Evolutionary conservation across 2,329 filamentous ascomycete species (phyloP), one percentile per base, ranked within the genome.

Genomic region (Botryosphaeria dothidea): DNA sequence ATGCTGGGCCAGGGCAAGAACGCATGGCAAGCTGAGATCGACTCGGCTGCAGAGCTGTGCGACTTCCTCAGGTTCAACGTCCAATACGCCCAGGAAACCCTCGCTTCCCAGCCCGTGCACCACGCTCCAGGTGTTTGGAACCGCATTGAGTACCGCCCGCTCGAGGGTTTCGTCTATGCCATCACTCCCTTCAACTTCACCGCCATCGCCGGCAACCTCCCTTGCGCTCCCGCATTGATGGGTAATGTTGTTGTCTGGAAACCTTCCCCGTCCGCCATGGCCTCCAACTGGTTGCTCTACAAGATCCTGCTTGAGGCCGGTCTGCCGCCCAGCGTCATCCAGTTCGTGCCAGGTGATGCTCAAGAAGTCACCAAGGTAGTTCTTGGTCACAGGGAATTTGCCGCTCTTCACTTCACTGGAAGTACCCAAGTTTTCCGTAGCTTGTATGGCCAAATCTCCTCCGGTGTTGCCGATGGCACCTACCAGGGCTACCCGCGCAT

Each of bases 1-100:
- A 97, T 98, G 88, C 84, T 97, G 34, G 95, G 94, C 67, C 94
- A 99, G 81, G 94, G 95, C 73, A 98, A 98, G 87, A 98, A 97
- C 78, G 92, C 92, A 54, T 98, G 93, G 93, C 94, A 99, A 80
- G 94, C 95, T n/a, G 94, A 99, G 84, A 98, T 98, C 69, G 94
- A 98, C 78, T 86, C 93, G 43, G 94, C 94, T 19, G 94, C 94
- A 8, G 95, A 99, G 84, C 81, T 96, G 71, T 90, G 88, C 71
- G 94, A 99, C 77, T 98, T 98, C 80, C 83, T 98, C 76, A 88
- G 93, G 49, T 97, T 97, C 83, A 95, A 95, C 75, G 94, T 97
- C 62, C 88, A 93, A 77, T 97, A 95, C 74, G 94, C 94, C 29
- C 90, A 97, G 80, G 92, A 97, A 76, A 82, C 97, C 64, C 97